These are phyloP conservation scores for Xanthoconium separans DNA, from an alignment of 1,284 basidiomycete genomes.

Conservation along the genomic window DNA sequence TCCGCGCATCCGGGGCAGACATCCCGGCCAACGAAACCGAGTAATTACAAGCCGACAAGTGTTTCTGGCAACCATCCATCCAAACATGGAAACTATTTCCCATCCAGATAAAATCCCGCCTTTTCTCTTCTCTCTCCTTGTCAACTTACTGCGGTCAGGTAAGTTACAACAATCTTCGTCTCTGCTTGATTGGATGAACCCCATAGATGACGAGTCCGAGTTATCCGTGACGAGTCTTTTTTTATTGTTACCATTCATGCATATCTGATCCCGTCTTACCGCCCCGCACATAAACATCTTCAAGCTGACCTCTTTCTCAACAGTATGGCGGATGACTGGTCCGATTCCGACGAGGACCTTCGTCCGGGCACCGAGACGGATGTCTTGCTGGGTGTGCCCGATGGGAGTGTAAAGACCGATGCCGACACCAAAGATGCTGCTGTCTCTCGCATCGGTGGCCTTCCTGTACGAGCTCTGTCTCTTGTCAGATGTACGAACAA, in stretches of 20 bases:
- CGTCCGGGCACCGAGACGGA: constrained; percentile 59
- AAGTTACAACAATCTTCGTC: constrained; percentile 17
- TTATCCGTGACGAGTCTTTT: constrained; percentile 60
- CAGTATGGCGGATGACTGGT: constrained; percentile 62
- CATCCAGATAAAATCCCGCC: too few species aligned
- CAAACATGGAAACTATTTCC: constrained; percentile 25
- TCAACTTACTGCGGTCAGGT: constrained; percentile 25
- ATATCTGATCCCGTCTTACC: constrained; percentile 57
- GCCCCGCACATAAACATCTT: constrained; percentile 13
- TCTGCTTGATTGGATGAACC: constrained; percentile 52
- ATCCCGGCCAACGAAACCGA: constrained; percentile 36
- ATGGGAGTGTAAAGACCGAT: constrained; percentile 57
- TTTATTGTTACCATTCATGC: constrained; percentile 83
- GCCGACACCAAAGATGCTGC: constrained; percentile 67
- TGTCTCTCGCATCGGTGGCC: constrained; percentile 82
- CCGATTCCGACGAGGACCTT: constrained; percentile 71
- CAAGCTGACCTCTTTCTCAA: constrained; percentile 19
- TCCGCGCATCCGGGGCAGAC: constrained; percentile 67
- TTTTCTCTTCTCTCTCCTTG: too few species aligned
- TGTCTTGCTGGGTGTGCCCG: constrained; percentile 75
- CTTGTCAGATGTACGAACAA: constrained; percentile 38
- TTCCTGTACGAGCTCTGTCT: constrained; percentile 69
- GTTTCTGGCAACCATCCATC: background rate
- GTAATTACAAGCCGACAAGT: background rate
- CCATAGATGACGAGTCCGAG: constrained; percentile 90